Percentiles rank a stretch among this genome's conserved stretches.
Conservation (phyloP, 75 land plant genomes). For the Chamaecyparis obtusa region DNA sequence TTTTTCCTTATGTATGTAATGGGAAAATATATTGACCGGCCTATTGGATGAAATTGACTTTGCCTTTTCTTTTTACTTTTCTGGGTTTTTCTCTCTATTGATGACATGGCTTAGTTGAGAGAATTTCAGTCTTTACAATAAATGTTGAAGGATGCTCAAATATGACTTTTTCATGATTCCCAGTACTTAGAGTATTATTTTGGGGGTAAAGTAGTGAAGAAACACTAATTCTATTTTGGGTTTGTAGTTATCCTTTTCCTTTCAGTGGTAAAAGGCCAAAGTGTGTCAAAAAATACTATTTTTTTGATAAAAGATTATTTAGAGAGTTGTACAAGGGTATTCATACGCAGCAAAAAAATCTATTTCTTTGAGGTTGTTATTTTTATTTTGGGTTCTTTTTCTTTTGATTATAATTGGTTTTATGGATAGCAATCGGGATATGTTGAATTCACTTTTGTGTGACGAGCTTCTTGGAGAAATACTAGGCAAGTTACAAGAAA, state of each 20-base stretch:
- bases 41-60: too few species aligned
- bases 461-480: conserved; percentile 70
- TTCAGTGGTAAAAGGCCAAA: neutral
- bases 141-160: neutral
- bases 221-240: neutral
- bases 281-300: neutral
- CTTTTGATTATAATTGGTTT: neutral
- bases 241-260: neutral
- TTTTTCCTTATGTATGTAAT: too few species aligned
- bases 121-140: too few species aligned
- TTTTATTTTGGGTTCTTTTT: neutral
- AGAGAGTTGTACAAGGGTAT: neutral
- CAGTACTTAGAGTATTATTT: neutral
- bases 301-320: neutral
- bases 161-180: neutral
- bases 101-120: too few species aligned
- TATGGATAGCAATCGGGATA: neutral
- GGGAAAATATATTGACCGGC: too few species aligned
- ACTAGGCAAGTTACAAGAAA: conserved; percentile 36
- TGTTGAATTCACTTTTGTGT: conserved; percentile 51
- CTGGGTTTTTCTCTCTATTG: too few species aligned
- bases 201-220: neutral
- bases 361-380: neutral
- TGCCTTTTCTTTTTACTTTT: too few species aligned
- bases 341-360: neutral